Conservation (phyloP, 192 early-diverging fungal genomes). For the Backusella mclennaniae region DNA sequence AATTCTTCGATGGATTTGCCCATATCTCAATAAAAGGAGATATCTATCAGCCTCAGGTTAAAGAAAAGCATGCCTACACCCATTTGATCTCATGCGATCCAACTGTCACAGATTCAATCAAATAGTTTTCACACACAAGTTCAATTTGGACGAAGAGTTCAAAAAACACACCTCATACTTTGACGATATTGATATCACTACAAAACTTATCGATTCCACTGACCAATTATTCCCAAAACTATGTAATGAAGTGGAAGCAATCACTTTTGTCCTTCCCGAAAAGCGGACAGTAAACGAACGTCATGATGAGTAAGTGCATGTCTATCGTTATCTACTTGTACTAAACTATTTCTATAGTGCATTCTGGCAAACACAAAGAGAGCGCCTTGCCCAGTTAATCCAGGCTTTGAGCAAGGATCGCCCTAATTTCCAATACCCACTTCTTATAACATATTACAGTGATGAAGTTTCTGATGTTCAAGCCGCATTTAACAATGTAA, state of each 20-base stretch:
- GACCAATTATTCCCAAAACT: background rate
- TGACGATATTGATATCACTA: background rate
- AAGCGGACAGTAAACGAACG: background rate
- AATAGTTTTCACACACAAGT: conserved; percentile 20
- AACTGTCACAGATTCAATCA: background rate
- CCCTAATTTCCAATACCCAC: background rate
- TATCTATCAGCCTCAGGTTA: background rate
- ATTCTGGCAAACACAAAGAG: background rate
- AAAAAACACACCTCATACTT: background rate
- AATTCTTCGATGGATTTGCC: background rate
- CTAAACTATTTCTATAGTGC: background rate
- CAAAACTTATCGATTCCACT: background rate
- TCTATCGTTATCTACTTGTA: background rate
- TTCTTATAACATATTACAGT: background rate
- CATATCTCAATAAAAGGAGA: no score
- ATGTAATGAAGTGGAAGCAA: background rate
- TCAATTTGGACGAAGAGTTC: conserved; percentile 1
- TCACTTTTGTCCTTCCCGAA: background rate
- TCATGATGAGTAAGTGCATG: background rate
- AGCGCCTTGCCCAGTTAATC: background rate
- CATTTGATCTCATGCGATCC: background rate
- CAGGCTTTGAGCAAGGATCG: background rate
- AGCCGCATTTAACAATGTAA: no score
- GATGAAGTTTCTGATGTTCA: no score
- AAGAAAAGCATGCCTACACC: background rate